These are phyloP conservation scores for Purshia tridentata DNA, from an alignment of 306 rosid genomes.

Conservation along the genomic window DNA sequence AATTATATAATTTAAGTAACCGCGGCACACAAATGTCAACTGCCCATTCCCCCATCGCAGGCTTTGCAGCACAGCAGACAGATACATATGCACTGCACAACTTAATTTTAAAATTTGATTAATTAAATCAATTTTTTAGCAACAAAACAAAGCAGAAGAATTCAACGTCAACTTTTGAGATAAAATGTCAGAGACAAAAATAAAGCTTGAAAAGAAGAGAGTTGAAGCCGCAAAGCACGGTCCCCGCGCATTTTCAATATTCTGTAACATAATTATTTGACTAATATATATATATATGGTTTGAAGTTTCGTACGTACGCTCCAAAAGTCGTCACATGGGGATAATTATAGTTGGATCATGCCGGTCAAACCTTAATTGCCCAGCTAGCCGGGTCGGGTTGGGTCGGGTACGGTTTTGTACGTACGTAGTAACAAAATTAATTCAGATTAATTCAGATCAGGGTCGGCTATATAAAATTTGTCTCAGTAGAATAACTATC, in stretches of 20 bases:
- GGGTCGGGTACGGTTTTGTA: background rate
- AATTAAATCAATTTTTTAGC: background rate
- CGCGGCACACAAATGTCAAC: conserved; percentile 36
- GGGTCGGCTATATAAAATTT: background rate
- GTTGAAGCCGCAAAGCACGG: conserved; percentile 57
- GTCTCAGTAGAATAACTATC: background rate
- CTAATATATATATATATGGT: background rate
- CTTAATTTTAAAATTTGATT: background rate
- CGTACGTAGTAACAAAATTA: background rate
- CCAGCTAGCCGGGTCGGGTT: background rate
- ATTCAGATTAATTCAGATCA: background rate
- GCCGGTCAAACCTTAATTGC: conserved; percentile 35
- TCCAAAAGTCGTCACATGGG: conserved; percentile 50
- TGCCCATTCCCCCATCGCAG: conserved; percentile 8
- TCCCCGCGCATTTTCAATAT: conserved; percentile 22
- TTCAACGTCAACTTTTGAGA: conserved; percentile 71
- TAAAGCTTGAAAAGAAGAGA: conserved; percentile 1
- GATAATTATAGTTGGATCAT: conserved; percentile 18
- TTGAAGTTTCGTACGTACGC: conserved; percentile 64
- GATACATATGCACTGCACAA: background rate
- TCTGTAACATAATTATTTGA: background rate
- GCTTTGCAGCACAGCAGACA: background rate
- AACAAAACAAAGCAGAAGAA: conserved; percentile 38
- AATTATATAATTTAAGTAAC: background rate
- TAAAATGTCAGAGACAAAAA: conserved; percentile 6